Evolutionary conservation across 805 yeast genomes (phyloP), one percentile per base, ranked within the genome.

Genomic region (Kuraishia floccosa): DNA sequence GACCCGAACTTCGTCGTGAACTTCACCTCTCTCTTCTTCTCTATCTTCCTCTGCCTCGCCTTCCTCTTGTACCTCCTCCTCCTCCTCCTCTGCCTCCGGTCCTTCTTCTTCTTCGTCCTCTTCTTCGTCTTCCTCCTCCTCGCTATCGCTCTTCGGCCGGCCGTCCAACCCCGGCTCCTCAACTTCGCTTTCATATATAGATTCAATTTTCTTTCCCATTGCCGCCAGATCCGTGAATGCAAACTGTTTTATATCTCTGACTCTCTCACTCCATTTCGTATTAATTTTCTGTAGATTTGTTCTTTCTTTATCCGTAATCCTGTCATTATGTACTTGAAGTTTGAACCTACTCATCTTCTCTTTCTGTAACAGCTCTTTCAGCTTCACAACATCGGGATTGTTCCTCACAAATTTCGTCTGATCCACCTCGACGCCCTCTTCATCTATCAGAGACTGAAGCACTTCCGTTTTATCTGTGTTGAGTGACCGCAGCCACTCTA

Each of bases 171-270:
- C 27, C 17, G 12, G 19, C 11, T 32, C 30, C 29, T 32, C 32
- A 18, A 14, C n/a, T 30, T 18, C 5, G 9, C 21, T 6, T 17
- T 6, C 18, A 12, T n/a, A 15, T 12, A 7, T 7, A 17, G 21
- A 10, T 5, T 66, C 74, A 36, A 73, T n/a, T n/a, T n/a, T n/a
- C 63, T 11, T 75, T 83, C 77, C 75, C 72, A 33, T 63, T 58
- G 10, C 37, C 42, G n/a, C 39, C 4, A 42, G 15, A 32, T 52
- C 54, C 10, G 39, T 37, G 9, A 34, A 38, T 5, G 49, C 21
- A 28, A 51, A 53, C 13, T 31, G 28, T 11, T 35, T 38, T 23
- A 51, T 30, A 21, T 38, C 37, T 7, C 27, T 31, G 29, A 54
- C 33, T 24, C 49, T 42, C n/a, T 34, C 31, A 18, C 36, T 35